Base-by-base conservation (phyloP, 2,329 filamentous ascomycete genomes). In the Coniella lustricola region DNA sequence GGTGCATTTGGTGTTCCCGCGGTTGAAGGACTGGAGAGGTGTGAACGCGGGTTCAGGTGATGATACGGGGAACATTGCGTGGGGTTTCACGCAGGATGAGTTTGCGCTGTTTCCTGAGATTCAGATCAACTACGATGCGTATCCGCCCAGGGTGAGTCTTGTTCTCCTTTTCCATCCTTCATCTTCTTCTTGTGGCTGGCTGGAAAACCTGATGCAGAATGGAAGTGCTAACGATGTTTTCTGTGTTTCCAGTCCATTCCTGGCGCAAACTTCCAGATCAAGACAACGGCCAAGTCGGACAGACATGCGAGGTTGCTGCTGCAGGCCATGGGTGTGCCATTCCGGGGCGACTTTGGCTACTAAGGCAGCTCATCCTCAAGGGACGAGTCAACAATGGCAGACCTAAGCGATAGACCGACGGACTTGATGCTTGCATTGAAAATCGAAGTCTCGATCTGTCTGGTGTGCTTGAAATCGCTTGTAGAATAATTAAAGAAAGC, bases 1-100 rank as follows among this genome's bases (percentile, higher is more conserved):
- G 57, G 75, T 97, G 48, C 89, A 95, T 63, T 74, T 97, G 8
- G 90, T 98, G 5, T 76, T 97, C 63, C 93, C 93, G 34, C 87
- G 84, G 62, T 94, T 98, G 68, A 98, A 97, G 75, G 93, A 98
- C 59, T 98, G 89, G 86, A 81, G 79, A 48, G 93, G 93, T 17
- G 61, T 81, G 48, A 62, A 68, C 14, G 67, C 64, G 29, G 79
- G 72, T 37, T 87, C 87, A 34, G 93, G 93, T 61, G 93, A 98
- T 65, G 83, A 82, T 61, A 84, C 85, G 53, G 93, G 93, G 33
- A 96, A 97, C 66, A 76, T 98, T 57, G 77, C 76, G 9, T 91
- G 90, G 65, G 93, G 93, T 57, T 74, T 98, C 59, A 76, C 76
- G 13, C 75, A 84, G 4, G 83, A 88, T 50, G 81, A 85, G 57